Percentiles rank a stretch among this genome's conserved stretches.
phyloP scores from a whole-genome alignment of 2,329 filamentous ascomycete genomes.

The Calonectria hongkongensis region DNA sequence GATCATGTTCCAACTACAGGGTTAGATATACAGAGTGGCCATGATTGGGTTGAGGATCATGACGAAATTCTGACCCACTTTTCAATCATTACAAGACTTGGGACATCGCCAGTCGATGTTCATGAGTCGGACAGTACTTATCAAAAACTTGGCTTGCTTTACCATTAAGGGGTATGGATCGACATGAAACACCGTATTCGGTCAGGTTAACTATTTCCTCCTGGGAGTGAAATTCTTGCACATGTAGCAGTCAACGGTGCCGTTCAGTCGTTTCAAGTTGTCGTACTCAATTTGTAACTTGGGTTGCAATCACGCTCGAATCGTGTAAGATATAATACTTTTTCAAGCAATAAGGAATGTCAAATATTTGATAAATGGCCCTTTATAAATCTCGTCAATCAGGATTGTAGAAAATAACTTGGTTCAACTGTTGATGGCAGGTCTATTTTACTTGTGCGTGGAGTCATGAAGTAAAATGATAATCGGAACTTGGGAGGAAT shows the following conservation, averaged over 20 bases:
- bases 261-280: not conserved
- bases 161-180: not conserved
- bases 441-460: no score
- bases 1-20: not conserved
- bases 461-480: no score
- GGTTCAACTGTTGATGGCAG: no score
- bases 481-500: no score
- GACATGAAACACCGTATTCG: not conserved
- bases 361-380: no score
- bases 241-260: not conserved
- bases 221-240: not conserved
- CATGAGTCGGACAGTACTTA: not conserved
- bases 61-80: conserved; percentile 27
- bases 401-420: no score
- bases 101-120: not conserved
- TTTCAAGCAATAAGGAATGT: no score
- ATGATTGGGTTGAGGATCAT: conserved; percentile 12
- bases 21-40: not conserved
- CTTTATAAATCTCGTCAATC: no score
- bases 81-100: conserved; percentile 9
- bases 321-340: no score
- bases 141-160: not conserved
- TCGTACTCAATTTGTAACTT: no score
- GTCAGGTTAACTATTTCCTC: not conserved
- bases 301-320: no score